Percentiles rank a stretch among this genome's conserved stretches.
phyloP scores from a whole-genome alignment of 2,329 filamentous ascomycete species.

The Aureobasidium sp. region DNA sequence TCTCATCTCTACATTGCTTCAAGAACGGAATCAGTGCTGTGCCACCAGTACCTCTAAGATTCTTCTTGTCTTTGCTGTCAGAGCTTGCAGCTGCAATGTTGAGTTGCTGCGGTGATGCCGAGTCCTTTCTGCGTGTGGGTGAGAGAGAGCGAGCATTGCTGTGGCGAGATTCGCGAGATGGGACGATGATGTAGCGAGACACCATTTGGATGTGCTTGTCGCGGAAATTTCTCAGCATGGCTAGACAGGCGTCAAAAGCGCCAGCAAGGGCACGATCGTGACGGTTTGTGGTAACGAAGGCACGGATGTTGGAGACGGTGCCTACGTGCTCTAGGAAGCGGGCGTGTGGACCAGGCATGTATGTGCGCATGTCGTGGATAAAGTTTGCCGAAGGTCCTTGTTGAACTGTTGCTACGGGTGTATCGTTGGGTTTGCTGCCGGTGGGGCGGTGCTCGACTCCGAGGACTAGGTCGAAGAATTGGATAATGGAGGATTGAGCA shows the following conservation, averaged over 20 bases:
- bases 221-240: slow-evolving; percentile 67
- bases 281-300: slow-evolving; percentile 60
- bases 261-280: slow-evolving; percentile 59
- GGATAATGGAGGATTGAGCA: slow-evolving; percentile 91
- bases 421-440: slow-evolving; percentile 48
- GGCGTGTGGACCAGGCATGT: slow-evolving; percentile 92
- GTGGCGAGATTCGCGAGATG: slow-evolving; percentile 61
- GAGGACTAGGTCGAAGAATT: slow-evolving; percentile 91
- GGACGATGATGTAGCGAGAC: slow-evolving; percentile 87
- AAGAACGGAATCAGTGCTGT: slow-evolving; percentile 92
- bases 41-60: slow-evolving; percentile 82
- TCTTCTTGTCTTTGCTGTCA: slow-evolving; percentile 35
- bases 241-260: slow-evolving; percentile 85
- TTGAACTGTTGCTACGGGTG: slow-evolving; percentile 29
- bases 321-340: slow-evolving; percentile 78
- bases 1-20: slow-evolving; percentile 94
- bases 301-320: slow-evolving; percentile 74
- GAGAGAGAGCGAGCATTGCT: slow-evolving; percentile 16
- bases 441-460: slow-evolving; percentile 87
- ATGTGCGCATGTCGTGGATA: slow-evolving; percentile 90
- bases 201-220: slow-evolving; percentile 97
- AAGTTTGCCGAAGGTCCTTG: slow-evolving; percentile 63
- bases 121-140: not conserved
- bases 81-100: slow-evolving; percentile 57
- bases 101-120: slow-evolving; percentile 23